Conservation (phyloP, 2,329 filamentous ascomycete genomes). For the Fusarium pseudocircinatum region DNA sequence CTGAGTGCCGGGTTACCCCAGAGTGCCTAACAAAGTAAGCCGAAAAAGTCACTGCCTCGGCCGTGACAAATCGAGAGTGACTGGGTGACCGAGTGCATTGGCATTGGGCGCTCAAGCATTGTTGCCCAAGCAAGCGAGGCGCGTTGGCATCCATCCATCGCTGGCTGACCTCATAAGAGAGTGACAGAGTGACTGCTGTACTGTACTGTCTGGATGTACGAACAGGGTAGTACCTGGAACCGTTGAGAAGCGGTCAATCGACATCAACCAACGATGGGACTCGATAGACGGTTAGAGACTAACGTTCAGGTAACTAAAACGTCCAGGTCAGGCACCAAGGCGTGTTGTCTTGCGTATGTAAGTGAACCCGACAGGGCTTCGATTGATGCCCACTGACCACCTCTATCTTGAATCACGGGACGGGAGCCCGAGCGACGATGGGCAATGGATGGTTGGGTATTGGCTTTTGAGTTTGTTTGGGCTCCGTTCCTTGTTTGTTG, state of each 20-base stretch:
- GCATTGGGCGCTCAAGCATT: constrained; percentile 43
- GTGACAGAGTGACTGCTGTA: constrained; percentile 19
- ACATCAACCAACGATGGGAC: constrained; percentile 28
- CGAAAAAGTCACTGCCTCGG: constrained; percentile 14
- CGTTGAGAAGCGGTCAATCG: constrained; percentile 48
- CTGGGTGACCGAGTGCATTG: constrained; percentile 46
- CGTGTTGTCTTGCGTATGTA: constrained; percentile 35
- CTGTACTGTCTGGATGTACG: background rate
- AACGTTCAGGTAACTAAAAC: background rate
- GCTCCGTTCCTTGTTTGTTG: constrained; percentile 3
- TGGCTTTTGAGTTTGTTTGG: constrained; percentile 3
- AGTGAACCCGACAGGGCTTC: constrained; percentile 41
- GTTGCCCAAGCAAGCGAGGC: constrained; percentile 45
- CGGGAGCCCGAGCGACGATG: background rate
- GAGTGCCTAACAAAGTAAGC: constrained; percentile 26
- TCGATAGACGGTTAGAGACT: constrained; percentile 9
- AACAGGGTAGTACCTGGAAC: constrained; percentile 48
- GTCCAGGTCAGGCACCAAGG: constrained; percentile 44
- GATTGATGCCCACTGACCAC: constrained; percentile 45
- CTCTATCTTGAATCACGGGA: constrained; percentile 27
- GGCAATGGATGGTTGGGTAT: background rate
- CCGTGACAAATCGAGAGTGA: constrained; percentile 28
- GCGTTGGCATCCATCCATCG: constrained; percentile 31
- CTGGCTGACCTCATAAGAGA: constrained; percentile 40
- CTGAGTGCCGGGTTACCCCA: constrained; percentile 41